These are phyloP conservation scores for Rasamsonia emersonii DNA, from an alignment of 2,329 filamentous ascomycete genomes.

Conservation along the genomic window DNA sequence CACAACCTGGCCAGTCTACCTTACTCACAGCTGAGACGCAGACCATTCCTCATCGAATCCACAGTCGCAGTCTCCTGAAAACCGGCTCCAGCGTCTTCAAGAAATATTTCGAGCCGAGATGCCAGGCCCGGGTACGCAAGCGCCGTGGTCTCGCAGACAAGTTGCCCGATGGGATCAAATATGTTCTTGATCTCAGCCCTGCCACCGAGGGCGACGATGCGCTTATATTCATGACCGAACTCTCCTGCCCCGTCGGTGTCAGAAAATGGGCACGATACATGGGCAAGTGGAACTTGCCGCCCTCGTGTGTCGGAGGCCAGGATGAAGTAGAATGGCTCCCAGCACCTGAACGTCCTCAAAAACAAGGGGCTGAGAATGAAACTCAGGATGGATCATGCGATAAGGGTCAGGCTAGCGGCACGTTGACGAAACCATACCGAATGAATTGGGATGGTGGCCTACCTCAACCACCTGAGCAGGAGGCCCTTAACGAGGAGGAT, in stretches of 20 bases:
- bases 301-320: constrained; percentile 37
- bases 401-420: background rate
- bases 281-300: constrained; percentile 30
- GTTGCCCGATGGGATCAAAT: constrained; percentile 41
- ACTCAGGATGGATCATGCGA: no score
- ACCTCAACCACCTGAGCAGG: background rate
- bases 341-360: background rate
- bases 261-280: constrained; percentile 45
- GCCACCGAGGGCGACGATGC: constrained; percentile 54
- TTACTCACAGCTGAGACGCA: background rate
- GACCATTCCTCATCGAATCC: constrained; percentile 24
- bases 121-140: constrained; percentile 20
- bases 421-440: no score
- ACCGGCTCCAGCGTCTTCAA: constrained; percentile 22
- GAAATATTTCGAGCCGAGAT: constrained; percentile 20
- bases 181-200: constrained; percentile 56
- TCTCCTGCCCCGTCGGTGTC: constrained; percentile 50
- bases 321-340: constrained; percentile 31
- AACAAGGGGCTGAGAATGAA: background rate
- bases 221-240: constrained; percentile 49
- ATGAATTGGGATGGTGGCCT: background rate
- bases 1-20: constrained; percentile 10
- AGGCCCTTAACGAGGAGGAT: background rate
- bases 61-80: constrained; percentile 22
- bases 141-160: constrained; percentile 19